A percentile compares a stretch with the other conserved stretches of the same genome.
phyloP scores from a whole-genome alignment of 129 eudicot species.

The Rutidosis leptorrhynchoides region DNA sequence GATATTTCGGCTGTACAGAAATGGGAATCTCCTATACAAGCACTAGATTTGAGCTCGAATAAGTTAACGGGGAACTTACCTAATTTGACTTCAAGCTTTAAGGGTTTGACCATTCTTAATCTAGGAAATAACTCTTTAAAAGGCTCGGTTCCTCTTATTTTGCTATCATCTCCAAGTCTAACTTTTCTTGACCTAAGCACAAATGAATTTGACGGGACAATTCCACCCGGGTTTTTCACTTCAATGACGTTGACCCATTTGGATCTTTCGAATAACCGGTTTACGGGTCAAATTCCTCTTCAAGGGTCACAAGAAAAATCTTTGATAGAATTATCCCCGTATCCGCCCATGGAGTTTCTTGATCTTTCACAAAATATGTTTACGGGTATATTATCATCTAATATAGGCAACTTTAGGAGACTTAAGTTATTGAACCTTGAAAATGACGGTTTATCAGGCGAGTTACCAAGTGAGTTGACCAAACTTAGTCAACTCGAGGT shows the following conservation, averaged over 20 bases:
- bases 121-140: conserved; percentile 71
- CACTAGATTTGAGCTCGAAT: conserved; percentile 89
- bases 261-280: conserved; percentile 70
- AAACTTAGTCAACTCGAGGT: conserved; percentile 60
- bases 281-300: conserved; percentile 75
- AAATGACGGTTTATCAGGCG: conserved; percentile 69
- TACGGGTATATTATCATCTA: conserved; percentile 53
- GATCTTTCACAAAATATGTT: conserved; percentile 77
- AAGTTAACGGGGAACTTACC: conserved; percentile 65
- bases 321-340: conserved; percentile 53
- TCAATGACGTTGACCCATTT: conserved; percentile 56
- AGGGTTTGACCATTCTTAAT: conserved; percentile 49
- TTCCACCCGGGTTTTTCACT: conserved; percentile 68
- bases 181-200: conserved; percentile 64
- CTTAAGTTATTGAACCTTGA: conserved; percentile 67
- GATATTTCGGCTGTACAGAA: conserved; percentile 42
- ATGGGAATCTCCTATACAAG: conserved; percentile 63
- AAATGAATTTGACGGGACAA: conserved; percentile 65
- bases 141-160: conserved; percentile 51
- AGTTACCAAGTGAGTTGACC: conserved; percentile 59
- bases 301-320: conserved; percentile 57
- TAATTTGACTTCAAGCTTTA: conserved; percentile 49
- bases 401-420: conserved; percentile 67
- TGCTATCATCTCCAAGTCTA: conserved; percentile 48
- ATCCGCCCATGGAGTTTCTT: conserved; percentile 75